Base-by-base conservation (phyloP, 2,329 filamentous ascomycete species). In the Ophiocordyceps australis region DNA sequence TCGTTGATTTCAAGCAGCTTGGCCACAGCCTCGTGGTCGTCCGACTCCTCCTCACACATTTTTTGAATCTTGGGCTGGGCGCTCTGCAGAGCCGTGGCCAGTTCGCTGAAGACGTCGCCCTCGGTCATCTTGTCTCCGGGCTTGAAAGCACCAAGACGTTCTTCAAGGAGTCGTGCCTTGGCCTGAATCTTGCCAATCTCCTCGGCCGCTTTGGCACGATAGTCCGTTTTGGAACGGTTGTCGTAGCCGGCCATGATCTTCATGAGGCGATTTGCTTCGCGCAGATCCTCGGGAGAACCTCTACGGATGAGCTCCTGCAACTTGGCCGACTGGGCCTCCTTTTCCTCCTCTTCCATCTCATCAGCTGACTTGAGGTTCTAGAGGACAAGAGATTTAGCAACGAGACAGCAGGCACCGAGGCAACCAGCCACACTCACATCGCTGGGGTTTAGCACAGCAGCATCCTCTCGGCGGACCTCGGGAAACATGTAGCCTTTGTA, bases 221-320 rank as follows among this genome's bases (percentile, higher is more conserved):
- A 98, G 54, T 98, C 86, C 2, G 89, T 94, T 57, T 95, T 95
- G 47, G 82, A 78, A 38, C 85, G 65, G 30, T 81, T 94, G 49
- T 98, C 89, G 50, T 80, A 98, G 34, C 89, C 89, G 27, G 89
- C 89, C 89, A 98, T 95, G 37, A 98, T 68, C 55, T 98, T 98
- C 89, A 98, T 98, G 27, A 98, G 62, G 39, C 82, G 75, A 46
- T 95, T 98, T 28, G 89, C 89, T 57, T 98, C 89, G 48, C 94
- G 86, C 31, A 98, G 57, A 48, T 98, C 89, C 35, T 91, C 78
- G 15, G 89, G 89, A 5, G 80, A 75, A 28, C 89, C 89, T 37
- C 89, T 66, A 32, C 89, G 75, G 45, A 98, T 95, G 27, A 98
- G 62, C 53, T 98, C 89, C 46, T 98, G 89, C 12, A 98, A 64